phyloP scores from a whole-genome alignment of 1,139 yeast genomes.

The Scheffersomyces parashehatae region DNA sequence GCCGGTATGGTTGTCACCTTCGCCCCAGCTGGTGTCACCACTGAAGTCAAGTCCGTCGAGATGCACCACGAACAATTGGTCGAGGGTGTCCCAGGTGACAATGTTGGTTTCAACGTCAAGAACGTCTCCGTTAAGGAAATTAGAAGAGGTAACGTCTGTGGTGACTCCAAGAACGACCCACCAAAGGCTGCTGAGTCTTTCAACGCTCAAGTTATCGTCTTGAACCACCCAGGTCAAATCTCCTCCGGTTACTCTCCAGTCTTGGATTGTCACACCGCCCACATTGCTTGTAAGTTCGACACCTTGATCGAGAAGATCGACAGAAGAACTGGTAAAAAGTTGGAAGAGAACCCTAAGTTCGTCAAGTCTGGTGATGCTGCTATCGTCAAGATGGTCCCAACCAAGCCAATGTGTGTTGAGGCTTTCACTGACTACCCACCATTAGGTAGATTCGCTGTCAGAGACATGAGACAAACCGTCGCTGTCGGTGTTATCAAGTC shows the following conservation, averaged over 20 bases:
- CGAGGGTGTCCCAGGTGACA: slow-evolving; percentile 93
- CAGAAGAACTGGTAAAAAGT: slow-evolving; percentile 90
- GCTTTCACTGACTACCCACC: slow-evolving; percentile 98
- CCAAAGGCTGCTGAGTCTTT: slow-evolving; percentile 81
- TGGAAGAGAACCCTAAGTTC: slow-evolving; percentile 83
- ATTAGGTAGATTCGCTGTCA: slow-evolving; percentile 98
- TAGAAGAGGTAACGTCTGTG: slow-evolving; percentile 94
- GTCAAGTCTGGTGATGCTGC: slow-evolving; percentile 95
- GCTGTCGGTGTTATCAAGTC: slow-evolving; percentile 99
- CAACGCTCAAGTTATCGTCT: slow-evolving; percentile 87
- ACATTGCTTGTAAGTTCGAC: slow-evolving; percentile 90
- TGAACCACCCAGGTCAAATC: slow-evolving; percentile 94
- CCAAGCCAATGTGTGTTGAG: slow-evolving; percentile 98
- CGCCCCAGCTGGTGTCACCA: slow-evolving; percentile 91
- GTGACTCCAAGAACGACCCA: slow-evolving; percentile 95
- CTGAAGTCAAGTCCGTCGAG: slow-evolving; percentile 92
- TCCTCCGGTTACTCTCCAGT: slow-evolving; percentile 94
- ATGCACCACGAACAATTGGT: slow-evolving; percentile 89
- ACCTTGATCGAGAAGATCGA: slow-evolving; percentile 84
- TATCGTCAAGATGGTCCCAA: slow-evolving; percentile 81
- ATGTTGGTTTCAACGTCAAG: slow-evolving; percentile 94
- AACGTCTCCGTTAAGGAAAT: slow-evolving; percentile 92
- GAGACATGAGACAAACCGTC: slow-evolving; percentile 99
- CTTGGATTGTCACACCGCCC: slow-evolving; percentile 93
- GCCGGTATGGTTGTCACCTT: slow-evolving; percentile 90